A percentile compares a stretch with the other conserved stretches of the same genome.
These are phyloP conservation scores for Corynascus novoguineensis DNA, from an alignment of 495 filamentous ascomycete species.

Conservation along the genomic window DNA sequence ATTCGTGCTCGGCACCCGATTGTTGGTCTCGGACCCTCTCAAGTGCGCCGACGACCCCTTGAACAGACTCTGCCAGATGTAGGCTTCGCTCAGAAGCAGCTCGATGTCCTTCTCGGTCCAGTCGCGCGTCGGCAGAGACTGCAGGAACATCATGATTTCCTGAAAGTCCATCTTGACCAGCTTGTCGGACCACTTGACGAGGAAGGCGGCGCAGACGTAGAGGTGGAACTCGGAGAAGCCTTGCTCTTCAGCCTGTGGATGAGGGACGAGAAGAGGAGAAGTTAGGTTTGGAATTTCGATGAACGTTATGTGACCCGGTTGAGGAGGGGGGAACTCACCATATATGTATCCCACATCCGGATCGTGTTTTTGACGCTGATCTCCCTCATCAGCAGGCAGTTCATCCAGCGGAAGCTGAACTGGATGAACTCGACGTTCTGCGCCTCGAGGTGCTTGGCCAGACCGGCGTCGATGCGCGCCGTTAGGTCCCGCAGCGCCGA, in stretches of 20 bases:
- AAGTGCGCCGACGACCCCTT: conserved; percentile 83
- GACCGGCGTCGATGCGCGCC: conserved; percentile 73
- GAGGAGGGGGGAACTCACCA: conserved; percentile 51
- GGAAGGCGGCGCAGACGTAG: conserved; percentile 95
- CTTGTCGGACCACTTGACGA: conserved; percentile 98
- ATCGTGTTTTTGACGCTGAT: conserved; percentile 94
- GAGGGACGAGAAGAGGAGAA: background rate
- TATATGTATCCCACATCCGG: conserved; percentile 99
- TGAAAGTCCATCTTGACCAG: conserved; percentile 96
- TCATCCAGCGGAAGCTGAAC: conserved; percentile 99
- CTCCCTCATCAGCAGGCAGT: conserved; percentile 95
- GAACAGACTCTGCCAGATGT: conserved; percentile 92
- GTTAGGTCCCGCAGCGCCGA: conserved; percentile 81
- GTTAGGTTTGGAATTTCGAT: background rate
- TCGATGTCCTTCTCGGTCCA: conserved; percentile 99
- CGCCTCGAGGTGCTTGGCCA: conserved; percentile 81
- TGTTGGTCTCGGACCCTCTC: conserved; percentile 41
- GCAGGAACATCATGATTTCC: conserved; percentile 99
- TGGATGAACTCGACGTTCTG: conserved; percentile 98
- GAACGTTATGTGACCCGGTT: background rate
- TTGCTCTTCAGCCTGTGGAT: conserved; percentile 81
- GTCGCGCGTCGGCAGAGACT: conserved; percentile 84
- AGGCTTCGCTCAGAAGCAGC: conserved; percentile 88
- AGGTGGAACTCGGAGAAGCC: conserved; percentile 97
- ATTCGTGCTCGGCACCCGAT: conserved; percentile 31